These are phyloP conservation scores for Pyrus hybrid DNA, from an alignment of 331 rosid genomes.

Conservation along the genomic window DNA sequence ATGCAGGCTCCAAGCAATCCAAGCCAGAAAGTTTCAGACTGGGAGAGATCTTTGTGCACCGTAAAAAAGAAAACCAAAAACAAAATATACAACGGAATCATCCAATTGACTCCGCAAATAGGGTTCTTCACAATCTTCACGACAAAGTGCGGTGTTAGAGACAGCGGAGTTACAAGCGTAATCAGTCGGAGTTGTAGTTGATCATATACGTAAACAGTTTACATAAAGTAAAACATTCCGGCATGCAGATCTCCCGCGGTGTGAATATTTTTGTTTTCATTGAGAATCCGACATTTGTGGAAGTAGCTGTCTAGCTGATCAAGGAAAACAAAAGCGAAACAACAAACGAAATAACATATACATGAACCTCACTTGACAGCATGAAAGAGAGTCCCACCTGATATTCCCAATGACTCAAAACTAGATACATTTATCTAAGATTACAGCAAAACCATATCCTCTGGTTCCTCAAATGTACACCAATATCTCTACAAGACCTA, in stretches of 20 bases:
- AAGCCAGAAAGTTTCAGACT: no score
- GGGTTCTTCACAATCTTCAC: no score
- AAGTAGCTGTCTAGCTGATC: neutral
- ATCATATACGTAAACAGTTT: neutral
- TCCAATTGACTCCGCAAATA: no score
- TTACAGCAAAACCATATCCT: constrained; percentile 52
- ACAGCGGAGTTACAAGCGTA: neutral
- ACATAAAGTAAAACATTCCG: neutral
- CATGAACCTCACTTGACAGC: constrained; percentile 29
- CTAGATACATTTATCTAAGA: constrained; percentile 32
- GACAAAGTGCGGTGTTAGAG: no score
- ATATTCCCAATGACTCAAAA: constrained; percentile 44
- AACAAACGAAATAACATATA: constrained; percentile 23
- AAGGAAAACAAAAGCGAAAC: neutral
- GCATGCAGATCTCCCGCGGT: neutral
- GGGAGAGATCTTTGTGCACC: no score
- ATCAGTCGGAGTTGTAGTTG: neutral
- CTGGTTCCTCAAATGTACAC: constrained; percentile 45
- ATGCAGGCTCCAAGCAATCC: no score
- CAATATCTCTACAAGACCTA: constrained; percentile 32
- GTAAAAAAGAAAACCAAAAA: no score
- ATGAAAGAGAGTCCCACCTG: constrained; percentile 21
- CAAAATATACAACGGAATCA: no score
- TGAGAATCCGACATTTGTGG: constrained; percentile 1
- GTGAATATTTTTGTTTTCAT: neutral